A percentile compares a stretch with the other conserved stretches of the same genome.
Conservation (phyloP, 495 filamentous ascomycete genomes). For the Aspergillus biplanus region DNA sequence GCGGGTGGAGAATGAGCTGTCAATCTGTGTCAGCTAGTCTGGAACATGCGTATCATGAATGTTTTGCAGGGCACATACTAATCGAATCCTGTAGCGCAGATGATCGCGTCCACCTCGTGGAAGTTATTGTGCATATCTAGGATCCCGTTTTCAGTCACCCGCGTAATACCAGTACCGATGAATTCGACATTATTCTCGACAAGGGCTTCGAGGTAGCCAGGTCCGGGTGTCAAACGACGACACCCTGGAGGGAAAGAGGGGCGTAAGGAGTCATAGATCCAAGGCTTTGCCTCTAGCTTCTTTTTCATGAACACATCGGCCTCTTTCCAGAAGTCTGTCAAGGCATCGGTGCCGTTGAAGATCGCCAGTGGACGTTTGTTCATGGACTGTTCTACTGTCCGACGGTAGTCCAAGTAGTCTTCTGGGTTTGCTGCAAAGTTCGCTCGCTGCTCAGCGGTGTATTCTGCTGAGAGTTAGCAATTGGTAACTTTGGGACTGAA, state of each 20-base stretch:
- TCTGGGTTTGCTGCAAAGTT: no score
- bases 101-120: neutral
- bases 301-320: neutral
- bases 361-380: neutral
- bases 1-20: no score
- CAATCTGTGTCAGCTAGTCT: no score
- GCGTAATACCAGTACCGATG: neutral
- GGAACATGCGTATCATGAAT: no score
- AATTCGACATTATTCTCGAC: neutral
- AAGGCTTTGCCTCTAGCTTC: neutral
- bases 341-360: neutral
- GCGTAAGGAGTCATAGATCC: neutral
- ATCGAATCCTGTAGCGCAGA: neutral
- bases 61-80: neutral
- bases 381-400: no score
- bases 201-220: neutral
- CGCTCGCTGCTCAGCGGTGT: no score
- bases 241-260: neutral
- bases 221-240: neutral
- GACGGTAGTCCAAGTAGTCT: no score
- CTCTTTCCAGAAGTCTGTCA: neutral
- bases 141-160: neutral
- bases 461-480: neutral
- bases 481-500: neutral
- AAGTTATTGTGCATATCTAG: neutral